Evolutionary conservation across 345 rosid species (phyloP).

Genomic region (Salix udensis): DNA sequence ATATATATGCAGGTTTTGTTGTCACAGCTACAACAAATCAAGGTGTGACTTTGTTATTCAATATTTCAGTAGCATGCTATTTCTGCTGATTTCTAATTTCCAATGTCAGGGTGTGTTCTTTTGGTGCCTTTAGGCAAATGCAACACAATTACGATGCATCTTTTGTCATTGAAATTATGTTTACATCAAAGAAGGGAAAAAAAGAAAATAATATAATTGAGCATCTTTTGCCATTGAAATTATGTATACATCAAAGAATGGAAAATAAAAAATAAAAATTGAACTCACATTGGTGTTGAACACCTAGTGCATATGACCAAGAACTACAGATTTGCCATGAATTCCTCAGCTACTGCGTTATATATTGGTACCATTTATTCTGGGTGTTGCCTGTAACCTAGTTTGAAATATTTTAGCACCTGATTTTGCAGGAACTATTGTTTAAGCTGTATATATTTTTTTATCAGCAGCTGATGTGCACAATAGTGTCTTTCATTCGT

Average conservation of each 20-base stretch:
- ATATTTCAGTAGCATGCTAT: neutral
- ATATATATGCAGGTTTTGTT: constrained; percentile 19
- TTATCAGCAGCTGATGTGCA: neutral
- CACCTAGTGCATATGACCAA: neutral
- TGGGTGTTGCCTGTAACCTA: neutral
- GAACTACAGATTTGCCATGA: neutral
- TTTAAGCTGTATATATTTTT: neutral
- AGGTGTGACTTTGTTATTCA: constrained; percentile 12
- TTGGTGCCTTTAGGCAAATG: neutral
- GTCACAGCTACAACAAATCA: constrained; percentile 23
- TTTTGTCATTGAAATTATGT: neutral
- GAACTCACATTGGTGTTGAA: constrained; percentile 2
- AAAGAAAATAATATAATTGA: neutral
- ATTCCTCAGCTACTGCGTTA: neutral
- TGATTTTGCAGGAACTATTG: neutral
- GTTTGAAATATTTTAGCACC: neutral
- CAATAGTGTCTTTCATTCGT: neutral
- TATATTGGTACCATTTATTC: neutral
- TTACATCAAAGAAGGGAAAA: neutral
- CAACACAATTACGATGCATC: neutral
- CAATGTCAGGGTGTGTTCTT: neutral
- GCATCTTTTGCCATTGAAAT: neutral
- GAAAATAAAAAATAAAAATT: neutral
- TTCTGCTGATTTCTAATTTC: neutral
- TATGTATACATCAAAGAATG: neutral